Evolutionary conservation across 768 basidiomycete species (phyloP).

Genomic region (Tulasnella sp.): DNA sequence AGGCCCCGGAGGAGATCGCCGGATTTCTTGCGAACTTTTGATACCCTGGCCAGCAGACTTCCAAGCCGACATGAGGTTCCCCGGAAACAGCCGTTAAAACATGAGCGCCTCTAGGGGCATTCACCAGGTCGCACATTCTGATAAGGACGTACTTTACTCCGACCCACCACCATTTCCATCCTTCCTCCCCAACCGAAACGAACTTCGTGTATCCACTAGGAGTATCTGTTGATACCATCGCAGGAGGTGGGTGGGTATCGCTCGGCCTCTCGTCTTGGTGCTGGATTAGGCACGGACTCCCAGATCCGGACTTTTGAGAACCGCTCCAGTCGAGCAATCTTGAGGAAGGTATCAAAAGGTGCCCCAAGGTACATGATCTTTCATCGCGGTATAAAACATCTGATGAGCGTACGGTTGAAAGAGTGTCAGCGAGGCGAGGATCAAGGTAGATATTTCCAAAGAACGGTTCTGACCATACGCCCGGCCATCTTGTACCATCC

Average conservation of each 20-base stretch:
- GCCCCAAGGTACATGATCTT: constrained; percentile 43
- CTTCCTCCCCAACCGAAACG: background rate
- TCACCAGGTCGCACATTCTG: background rate
- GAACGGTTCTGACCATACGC: constrained; percentile 40
- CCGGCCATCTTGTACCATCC: constrained; percentile 30
- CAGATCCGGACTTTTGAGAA: constrained; percentile 43
- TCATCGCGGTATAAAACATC: constrained; percentile 44
- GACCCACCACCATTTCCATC: constrained; percentile 8
- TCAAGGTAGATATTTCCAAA: background rate
- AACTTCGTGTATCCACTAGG: background rate
- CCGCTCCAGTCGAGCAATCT: constrained; percentile 41
- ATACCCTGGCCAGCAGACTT: constrained; percentile 40
- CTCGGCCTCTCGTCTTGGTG: background rate
- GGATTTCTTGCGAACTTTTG: constrained; percentile 31
- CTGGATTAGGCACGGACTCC: background rate
- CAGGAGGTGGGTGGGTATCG: constrained; percentile 14
- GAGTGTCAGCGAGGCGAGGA: background rate
- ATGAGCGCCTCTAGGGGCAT: background rate
- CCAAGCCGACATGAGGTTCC: constrained; percentile 28
- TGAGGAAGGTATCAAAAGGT: constrained; percentile 45
- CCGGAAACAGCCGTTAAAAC: background rate
- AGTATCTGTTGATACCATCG: constrained; percentile 3
- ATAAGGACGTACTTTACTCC: background rate
- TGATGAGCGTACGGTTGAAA: constrained; percentile 41
- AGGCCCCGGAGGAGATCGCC: constrained; percentile 35